Conservation (phyloP, 2,329 filamentous ascomycete genomes). For the Hypoxylon sp. region DNA sequence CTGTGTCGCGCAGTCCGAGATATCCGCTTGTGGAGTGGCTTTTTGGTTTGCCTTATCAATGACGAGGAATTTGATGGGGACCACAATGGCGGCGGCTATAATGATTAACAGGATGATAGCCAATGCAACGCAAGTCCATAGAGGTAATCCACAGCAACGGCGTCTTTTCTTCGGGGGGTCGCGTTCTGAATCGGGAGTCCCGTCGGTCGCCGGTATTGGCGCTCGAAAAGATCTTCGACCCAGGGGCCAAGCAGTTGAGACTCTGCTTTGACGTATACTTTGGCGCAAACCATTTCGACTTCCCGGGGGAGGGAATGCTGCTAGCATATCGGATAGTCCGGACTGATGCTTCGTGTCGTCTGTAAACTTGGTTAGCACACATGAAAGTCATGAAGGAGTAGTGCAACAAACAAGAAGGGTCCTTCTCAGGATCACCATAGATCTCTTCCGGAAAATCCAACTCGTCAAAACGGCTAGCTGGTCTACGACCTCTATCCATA, state of each 20-base stretch:
- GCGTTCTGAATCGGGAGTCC: slow-evolving; percentile 14
- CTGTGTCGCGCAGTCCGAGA: slow-evolving; percentile 65
- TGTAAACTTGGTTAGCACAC: slow-evolving; percentile 36
- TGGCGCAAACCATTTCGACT: slow-evolving; percentile 53
- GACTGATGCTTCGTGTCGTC: slow-evolving; percentile 56
- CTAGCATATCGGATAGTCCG: slow-evolving; percentile 70
- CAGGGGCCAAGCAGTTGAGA: slow-evolving; percentile 61
- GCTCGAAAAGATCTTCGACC: slow-evolving; percentile 40
- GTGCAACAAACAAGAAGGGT: slow-evolving; percentile 50
- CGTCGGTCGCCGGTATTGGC: slow-evolving; percentile 19
- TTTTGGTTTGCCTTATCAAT: slow-evolving; percentile 56
- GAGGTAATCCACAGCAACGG: slow-evolving; percentile 83
- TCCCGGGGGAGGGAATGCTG: slow-evolving; percentile 70
- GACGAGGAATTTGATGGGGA: slow-evolving; percentile 76
- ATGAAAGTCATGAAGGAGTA: background rate
- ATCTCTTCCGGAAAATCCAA: slow-evolving; percentile 61
- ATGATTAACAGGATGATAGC: slow-evolving; percentile 73
- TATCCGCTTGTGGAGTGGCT: slow-evolving; percentile 47
- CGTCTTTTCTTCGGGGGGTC: slow-evolving; percentile 53
- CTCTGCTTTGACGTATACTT: slow-evolving; percentile 58
- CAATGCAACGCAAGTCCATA: slow-evolving; percentile 77
- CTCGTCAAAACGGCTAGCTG: slow-evolving; percentile 66
- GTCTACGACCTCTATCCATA: slow-evolving; percentile 80
- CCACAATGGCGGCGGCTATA: slow-evolving; percentile 80
- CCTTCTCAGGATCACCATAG: slow-evolving; percentile 51